A percentile compares a stretch with the other conserved stretches of the same genome.
Conservation (phyloP, 1,284 basidiomycete genomes). For the Coniophora puteana region DNA sequence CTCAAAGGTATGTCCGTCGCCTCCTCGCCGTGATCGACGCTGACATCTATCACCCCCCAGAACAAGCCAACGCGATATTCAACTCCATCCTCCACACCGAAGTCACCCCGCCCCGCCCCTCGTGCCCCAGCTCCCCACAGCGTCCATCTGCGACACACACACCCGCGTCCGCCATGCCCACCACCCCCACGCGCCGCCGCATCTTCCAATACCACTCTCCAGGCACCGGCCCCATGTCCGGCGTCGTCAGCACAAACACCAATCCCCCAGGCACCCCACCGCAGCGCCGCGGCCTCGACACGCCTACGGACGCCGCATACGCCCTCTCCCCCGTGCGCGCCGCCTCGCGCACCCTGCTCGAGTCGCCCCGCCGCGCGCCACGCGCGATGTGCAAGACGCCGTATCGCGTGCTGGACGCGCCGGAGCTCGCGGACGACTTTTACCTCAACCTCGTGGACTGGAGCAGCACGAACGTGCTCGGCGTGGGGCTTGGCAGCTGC, state of each 20-base stretch:
- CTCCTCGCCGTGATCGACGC: constrained; percentile 3
- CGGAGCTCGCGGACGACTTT: constrained; percentile 96
- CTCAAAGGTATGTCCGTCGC: constrained; percentile 51
- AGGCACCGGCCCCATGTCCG: constrained; percentile 50
- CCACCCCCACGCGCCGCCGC: constrained; percentile 64
- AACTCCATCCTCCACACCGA: constrained; percentile 70
- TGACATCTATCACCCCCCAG: constrained; percentile 29
- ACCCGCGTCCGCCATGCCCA: constrained; percentile 39
- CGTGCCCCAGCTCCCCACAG: constrained; percentile 56
- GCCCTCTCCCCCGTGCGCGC: constrained; percentile 88
- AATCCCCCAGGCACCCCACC: constrained; percentile 33
- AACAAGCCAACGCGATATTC: constrained; percentile 79
- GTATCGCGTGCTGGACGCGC: constrained; percentile 96
- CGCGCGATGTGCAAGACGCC: constrained; percentile 92
- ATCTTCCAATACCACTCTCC: constrained; percentile 70
- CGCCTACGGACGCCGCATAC: constrained; percentile 81
- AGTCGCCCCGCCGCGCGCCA: constrained; percentile 79
- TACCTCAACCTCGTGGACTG: constrained; percentile 98
- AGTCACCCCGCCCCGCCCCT: constrained; percentile 66
- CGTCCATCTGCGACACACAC: constrained; percentile 38
- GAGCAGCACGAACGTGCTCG: constrained; percentile 92
- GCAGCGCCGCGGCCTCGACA: constrained; percentile 64
- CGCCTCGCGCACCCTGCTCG: constrained; percentile 79
- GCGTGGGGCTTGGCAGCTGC: constrained; percentile 87
- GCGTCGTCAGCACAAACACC: no score